Evolutionary conservation across 164 flowering plant genomes (phyloP).

Genomic region (Aristolochia contorta): DNA sequence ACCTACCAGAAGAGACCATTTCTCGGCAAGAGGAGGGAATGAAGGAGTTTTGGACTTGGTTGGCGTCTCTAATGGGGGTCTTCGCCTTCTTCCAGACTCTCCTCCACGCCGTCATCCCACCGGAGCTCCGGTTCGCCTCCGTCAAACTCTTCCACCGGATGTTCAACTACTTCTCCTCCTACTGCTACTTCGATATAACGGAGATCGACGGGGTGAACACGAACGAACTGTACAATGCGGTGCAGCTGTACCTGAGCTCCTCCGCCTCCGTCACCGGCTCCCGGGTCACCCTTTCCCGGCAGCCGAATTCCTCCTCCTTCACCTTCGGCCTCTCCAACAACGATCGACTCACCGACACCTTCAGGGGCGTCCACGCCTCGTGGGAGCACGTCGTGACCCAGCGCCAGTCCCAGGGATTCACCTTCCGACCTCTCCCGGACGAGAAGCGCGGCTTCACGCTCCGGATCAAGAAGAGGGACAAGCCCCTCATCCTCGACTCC

Average conservation of each 20-base stretch:
- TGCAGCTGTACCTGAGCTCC: constrained; percentile 61
- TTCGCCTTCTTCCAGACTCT: constrained; percentile 63
- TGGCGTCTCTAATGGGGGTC: constrained; percentile 68
- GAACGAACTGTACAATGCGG: constrained; percentile 85
- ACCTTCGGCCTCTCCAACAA: constrained; percentile 59
- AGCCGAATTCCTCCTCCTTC: constrained; percentile 46
- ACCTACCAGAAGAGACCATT: too few species aligned
- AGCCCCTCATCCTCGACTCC: constrained; percentile 35
- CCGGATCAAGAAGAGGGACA: constrained; percentile 45
- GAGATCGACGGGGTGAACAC: constrained; percentile 92
- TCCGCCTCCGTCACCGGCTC: constrained; percentile 38
- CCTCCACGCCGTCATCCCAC: constrained; percentile 57
- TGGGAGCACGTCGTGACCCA: constrained; percentile 81
- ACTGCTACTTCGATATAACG: constrained; percentile 82
- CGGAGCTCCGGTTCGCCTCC: constrained; percentile 53
- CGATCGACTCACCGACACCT: constrained; percentile 50
- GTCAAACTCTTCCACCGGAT: constrained; percentile 38
- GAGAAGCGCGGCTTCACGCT: constrained; percentile 72
- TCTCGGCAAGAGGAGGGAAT: too few species aligned
- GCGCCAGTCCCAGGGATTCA: constrained; percentile 45
- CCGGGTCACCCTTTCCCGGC: constrained; percentile 58
- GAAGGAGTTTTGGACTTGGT: constrained; percentile 65
- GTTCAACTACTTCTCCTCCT: constrained; percentile 48
- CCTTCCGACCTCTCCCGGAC: constrained; percentile 75
- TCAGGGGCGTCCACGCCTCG: constrained; percentile 33